Evolutionary conservation across 2,329 filamentous ascomycete species (phyloP).

Genomic region (Periconia digitata): DNA sequence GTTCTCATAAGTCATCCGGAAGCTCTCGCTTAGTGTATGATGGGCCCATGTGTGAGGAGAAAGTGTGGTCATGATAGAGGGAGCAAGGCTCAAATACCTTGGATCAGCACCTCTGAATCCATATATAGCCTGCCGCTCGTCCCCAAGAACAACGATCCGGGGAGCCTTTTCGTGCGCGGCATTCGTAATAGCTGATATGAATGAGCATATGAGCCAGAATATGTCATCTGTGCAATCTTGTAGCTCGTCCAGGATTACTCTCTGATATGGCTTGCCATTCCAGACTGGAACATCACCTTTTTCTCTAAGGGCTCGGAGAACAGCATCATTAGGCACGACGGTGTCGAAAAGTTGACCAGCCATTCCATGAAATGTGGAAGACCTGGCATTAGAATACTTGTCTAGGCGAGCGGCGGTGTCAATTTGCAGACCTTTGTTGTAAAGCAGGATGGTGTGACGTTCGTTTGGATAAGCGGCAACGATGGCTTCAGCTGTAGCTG

Average conservation of each 20-base stretch:
- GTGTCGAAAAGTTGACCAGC: conserved; percentile 7
- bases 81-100: conserved; percentile 10
- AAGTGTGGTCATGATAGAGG: conserved; percentile 6
- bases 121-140: conserved; percentile 15
- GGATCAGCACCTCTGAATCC: conserved; percentile 11
- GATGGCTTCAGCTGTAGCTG: conserved; percentile 13
- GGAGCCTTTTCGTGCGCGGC: conserved; percentile 6
- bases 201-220: conserved; percentile 11
- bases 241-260: conserved; percentile 11
- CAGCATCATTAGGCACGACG: conserved; percentile 4
- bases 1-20: conserved; percentile 11
- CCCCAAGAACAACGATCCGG: conserved; percentile 11
- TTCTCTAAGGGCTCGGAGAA: conserved; percentile 7
- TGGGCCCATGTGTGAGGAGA: conserved; percentile 11
- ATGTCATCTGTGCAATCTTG: conserved; percentile 15
- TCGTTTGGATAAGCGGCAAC: conserved; percentile 8
- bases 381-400: conserved; percentile 3
- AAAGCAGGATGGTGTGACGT: conserved; percentile 10
- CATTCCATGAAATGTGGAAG: conserved; percentile 11
- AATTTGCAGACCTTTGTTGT: conserved; percentile 11
- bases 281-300: conserved; percentile 5
- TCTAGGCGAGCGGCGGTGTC: conserved; percentile 9
- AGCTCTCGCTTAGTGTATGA: conserved; percentile 10
- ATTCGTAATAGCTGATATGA: conserved; percentile 10
- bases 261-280: conserved; percentile 9